Percentiles rank a stretch among this genome's conserved stretches.
These are phyloP conservation scores for Botrytis squamosa DNA, from an alignment of 2,329 filamentous ascomycete species.

Conservation along the genomic window DNA sequence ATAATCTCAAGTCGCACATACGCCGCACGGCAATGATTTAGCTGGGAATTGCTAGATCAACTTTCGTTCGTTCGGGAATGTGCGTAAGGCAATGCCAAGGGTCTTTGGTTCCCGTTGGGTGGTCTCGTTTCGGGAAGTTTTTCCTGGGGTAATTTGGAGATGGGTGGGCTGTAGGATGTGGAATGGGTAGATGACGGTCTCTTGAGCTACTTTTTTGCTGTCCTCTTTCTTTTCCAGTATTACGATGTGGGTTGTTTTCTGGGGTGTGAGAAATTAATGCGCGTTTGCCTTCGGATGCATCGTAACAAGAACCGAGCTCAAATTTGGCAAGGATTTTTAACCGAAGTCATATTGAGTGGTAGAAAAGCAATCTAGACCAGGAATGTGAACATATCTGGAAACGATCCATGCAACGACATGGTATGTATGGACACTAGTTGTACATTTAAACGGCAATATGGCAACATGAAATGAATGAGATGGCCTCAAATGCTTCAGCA, in stretches of 20 bases:
- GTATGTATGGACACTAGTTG: background rate
- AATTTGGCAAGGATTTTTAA: slow-evolving; percentile 17
- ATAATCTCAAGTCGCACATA: slow-evolving; percentile 22
- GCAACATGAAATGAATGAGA: background rate
- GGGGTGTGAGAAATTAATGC: slow-evolving; percentile 6
- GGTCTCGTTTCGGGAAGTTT: slow-evolving; percentile 18
- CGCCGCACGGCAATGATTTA: slow-evolving; percentile 22
- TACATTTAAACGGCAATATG: background rate
- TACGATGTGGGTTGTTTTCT: slow-evolving; percentile 8
- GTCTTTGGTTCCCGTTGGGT: slow-evolving; percentile 14
- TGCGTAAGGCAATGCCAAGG: slow-evolving; percentile 22
- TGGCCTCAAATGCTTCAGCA: background rate
- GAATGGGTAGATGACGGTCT: slow-evolving; percentile 13
- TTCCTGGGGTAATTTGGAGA: slow-evolving; percentile 17
- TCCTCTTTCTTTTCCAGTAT: slow-evolving; percentile 13
- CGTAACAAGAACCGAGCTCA: slow-evolving; percentile 9
- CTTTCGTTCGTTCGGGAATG: slow-evolving; percentile 22
- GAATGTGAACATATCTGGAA: background rate
- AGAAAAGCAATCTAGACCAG: background rate
- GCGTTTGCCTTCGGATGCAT: slow-evolving; percentile 16
- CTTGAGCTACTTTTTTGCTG: background rate
- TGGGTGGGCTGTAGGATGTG: slow-evolving; percentile 2
- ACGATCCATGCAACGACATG: slow-evolving; percentile 11
- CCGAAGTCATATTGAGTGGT: background rate
- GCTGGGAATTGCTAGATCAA: slow-evolving; percentile 20